phyloP scores from a whole-genome alignment of 2,329 filamentous ascomycete species.

The Epichloe bromicola region DNA sequence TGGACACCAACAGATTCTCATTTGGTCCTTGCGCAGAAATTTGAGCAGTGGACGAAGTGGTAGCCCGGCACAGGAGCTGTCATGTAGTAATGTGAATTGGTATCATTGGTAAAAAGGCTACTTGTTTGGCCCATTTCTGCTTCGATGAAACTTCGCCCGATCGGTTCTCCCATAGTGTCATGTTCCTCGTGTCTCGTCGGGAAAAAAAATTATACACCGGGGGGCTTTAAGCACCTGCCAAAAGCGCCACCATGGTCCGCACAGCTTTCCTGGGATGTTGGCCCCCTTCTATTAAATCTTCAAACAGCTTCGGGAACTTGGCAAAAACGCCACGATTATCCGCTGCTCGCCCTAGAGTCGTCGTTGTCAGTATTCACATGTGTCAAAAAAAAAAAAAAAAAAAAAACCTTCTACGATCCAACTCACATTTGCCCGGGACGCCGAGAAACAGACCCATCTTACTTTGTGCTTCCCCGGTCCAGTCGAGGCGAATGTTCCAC shows the following conservation, averaged over 20 bases:
- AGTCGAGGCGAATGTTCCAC: slow-evolving; percentile 57
- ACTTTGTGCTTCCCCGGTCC: slow-evolving; percentile 58
- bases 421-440: slow-evolving; percentile 52
- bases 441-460: slow-evolving; percentile 40
- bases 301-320: slow-evolving; percentile 47
- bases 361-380: not conserved
- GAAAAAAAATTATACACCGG: slow-evolving; percentile 5
- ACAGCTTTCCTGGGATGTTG: slow-evolving; percentile 44
- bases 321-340: slow-evolving; percentile 43
- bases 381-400: too few relatives aligned
- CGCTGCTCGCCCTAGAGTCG: slow-evolving; percentile 41
- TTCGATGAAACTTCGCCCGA: not conserved
- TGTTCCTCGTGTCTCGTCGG: slow-evolving; percentile 8
- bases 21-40: not conserved
- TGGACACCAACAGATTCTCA: not conserved
- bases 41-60: too few relatives aligned
- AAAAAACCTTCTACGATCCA: not conserved
- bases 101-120: slow-evolving; percentile 5
- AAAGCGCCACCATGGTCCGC: slow-evolving; percentile 44
- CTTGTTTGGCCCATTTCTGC: not conserved
- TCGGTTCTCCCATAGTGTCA: not conserved
- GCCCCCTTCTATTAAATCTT: slow-evolving; percentile 40
- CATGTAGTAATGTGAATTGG: not conserved
- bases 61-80: not conserved
- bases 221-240: slow-evolving; percentile 31